A percentile compares a stretch with the other conserved stretches of the same genome.
phyloP scores from a whole-genome alignment of 2,329 filamentous ascomycete species.

The Hymenoscyphus linearis region DNA sequence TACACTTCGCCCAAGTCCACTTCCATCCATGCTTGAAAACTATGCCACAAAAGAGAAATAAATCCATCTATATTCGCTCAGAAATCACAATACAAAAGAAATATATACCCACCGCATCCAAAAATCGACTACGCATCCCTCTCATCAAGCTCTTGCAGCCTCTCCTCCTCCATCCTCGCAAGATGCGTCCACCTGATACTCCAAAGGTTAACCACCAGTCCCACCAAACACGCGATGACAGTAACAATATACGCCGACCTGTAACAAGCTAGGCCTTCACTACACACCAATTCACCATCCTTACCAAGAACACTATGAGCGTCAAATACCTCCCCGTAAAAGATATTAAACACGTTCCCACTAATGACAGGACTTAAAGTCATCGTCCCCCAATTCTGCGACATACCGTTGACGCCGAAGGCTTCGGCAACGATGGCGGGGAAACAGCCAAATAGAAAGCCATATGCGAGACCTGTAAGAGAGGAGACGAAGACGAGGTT shows the following conservation, averaged over 20 bases:
- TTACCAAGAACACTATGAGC: constrained; percentile 64
- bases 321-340: constrained; percentile 84
- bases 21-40: no score
- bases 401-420: constrained; percentile 84
- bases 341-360: constrained; percentile 87
- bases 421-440: constrained; percentile 84
- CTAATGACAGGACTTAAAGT: constrained; percentile 82
- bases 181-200: constrained; percentile 45
- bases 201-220: constrained; percentile 64
- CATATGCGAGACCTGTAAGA: constrained; percentile 83
- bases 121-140: constrained; percentile 10
- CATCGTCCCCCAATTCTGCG: constrained; percentile 96
- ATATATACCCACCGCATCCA: no score
- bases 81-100: no score
- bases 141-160: constrained; percentile 8
- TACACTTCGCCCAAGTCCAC: no score
- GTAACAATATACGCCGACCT: constrained; percentile 75
- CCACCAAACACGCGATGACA: constrained; percentile 63
- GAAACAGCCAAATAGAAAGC: constrained; percentile 89
- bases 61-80: no score
- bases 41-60: no score
- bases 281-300: constrained; percentile 68
- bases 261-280: constrained; percentile 77
- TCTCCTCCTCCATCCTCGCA: constrained; percentile 19
- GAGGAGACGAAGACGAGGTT: constrained; percentile 72